Conservation (phyloP, 345 rosid species). For the Citrus hindsii region DNA sequence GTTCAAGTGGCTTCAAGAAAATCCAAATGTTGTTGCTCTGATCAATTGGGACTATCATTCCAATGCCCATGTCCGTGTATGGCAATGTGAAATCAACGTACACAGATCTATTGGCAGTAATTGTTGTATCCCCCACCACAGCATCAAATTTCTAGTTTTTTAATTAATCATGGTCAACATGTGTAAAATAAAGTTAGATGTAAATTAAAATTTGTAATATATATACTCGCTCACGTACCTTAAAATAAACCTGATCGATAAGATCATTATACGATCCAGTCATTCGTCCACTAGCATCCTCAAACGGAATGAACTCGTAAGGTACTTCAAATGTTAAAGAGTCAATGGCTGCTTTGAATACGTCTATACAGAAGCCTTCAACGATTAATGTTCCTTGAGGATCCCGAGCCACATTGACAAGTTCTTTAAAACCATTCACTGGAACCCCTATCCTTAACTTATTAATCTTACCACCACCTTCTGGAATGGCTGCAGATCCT, state of each 20-base stretch:
- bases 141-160: neutral
- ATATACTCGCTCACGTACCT: constrained; percentile 13
- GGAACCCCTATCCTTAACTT: constrained; percentile 36
- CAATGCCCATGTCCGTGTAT: constrained; percentile 20
- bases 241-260: constrained; percentile 24
- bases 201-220: no score
- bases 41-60: constrained; percentile 13
- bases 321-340: constrained; percentile 18
- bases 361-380: constrained; percentile 37
- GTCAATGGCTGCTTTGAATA: constrained; percentile 27
- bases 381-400: neutral
- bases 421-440: constrained; percentile 20
- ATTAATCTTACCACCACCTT: neutral
- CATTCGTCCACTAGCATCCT: neutral
- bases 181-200: neutral
- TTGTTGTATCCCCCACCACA: neutral
- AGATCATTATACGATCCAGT: constrained; percentile 25
- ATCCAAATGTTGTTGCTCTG: constrained; percentile 12
- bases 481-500: constrained; percentile 19
- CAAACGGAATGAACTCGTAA: constrained; percentile 23
- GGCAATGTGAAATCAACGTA: constrained; percentile 51
- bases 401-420: constrained; percentile 16
- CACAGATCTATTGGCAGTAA: constrained; percentile 16
- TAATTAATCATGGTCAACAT: no score
- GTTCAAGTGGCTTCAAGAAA: constrained; percentile 23